These are phyloP conservation scores for Metschnikowia colocasiae DNA, from an alignment of 805 yeast genomes.

Conservation along the genomic window DNA sequence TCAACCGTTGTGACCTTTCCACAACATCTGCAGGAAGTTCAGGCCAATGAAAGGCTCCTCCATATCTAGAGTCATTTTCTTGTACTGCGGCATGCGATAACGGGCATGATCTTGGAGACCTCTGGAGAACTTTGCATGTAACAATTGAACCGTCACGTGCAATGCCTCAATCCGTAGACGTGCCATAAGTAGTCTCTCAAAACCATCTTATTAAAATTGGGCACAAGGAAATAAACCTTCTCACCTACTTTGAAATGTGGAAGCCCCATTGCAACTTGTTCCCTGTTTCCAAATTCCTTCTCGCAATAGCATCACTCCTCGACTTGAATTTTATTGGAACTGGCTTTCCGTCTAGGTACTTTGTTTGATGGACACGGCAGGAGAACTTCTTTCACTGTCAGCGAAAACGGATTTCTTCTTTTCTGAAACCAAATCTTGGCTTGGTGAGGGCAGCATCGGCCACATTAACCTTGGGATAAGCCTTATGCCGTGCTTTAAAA, in stretches of 20 bases:
- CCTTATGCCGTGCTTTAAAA: slow-evolving; percentile 27
- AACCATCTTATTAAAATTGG: slow-evolving; percentile 91
- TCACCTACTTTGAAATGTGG: slow-evolving; percentile 86
- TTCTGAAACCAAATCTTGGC: slow-evolving; percentile 39
- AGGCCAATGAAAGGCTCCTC: slow-evolving; percentile 97
- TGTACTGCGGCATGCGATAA: slow-evolving; percentile 72
- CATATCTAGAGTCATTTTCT: slow-evolving; percentile 97
- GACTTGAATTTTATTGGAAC: slow-evolving; percentile 39
- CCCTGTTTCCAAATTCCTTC: slow-evolving; percentile 39
- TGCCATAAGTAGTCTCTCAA: slow-evolving; percentile 90
- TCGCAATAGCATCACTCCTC: slow-evolving; percentile 33
- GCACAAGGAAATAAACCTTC: slow-evolving; percentile 89
- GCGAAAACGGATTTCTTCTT: slow-evolving; percentile 38
- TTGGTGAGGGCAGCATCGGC: slow-evolving; percentile 37
- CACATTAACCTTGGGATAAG: slow-evolving; percentile 39
- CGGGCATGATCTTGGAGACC: slow-evolving; percentile 56
- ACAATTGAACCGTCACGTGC: slow-evolving; percentile 80
- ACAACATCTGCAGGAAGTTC: slow-evolving; percentile 41
- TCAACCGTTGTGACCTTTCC: slow-evolving; percentile 34
- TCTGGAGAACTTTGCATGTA: slow-evolving; percentile 66
- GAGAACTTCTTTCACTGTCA: slow-evolving; percentile 40
- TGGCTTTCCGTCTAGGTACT: slow-evolving; percentile 38
- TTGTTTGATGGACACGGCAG: slow-evolving; percentile 33
- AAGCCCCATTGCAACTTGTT: slow-evolving; percentile 55
- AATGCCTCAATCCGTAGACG: slow-evolving; percentile 87